Base-by-base conservation (phyloP, 805 yeast genomes). In the Candida pseudofarinosa region DNA sequence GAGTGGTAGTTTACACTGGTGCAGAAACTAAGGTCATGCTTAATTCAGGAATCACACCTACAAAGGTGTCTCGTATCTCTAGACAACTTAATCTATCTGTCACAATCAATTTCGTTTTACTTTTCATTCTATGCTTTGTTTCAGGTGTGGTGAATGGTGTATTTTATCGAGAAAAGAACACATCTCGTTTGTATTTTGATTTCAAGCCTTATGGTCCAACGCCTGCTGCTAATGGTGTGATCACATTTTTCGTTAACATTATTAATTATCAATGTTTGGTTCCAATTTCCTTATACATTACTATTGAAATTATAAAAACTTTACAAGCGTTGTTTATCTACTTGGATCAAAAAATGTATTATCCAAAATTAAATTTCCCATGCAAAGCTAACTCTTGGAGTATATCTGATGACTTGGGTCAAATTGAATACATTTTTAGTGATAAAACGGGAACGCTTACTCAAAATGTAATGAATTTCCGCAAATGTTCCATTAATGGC, bases 401-500 rank as follows among this genome's bases (percentile, higher is more conserved):
- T 48, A 82, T 85, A 36, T 82, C 89, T 4, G 95, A 85, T 62
- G 95, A 85, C 60, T 71, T 85, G 49, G 95, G 95, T 15, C 95
- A 85, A 59, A 81, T 85, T 46, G 93, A 85, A 60, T 85, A 83
- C 57, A 76, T 85, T 34, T 85, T 85, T 61, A 81, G 88, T 58
- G 95, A 85, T 66, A 85, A 85, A 60, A 85, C 95, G 0, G 95
- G 95, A 31, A 85, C 95, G 0, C 68, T 85, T 53, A 85, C 95
- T 4, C 91, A 85, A 61, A 85, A 85, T 54, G 79, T 83, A 19
- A 85, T 85, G 95, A 88, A 84, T 56, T 86, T 85, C 65, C 79
- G 80, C 46, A 85, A 85, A 56, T 83, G 89, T 59, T 76, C 88
- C 3, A 74, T 86, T 45, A 78, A 76, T 42, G 85, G 88, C 19